phyloP scores from a whole-genome alignment of 2,329 filamentous ascomycete species.

The Chrysoporthe puriensis region DNA sequence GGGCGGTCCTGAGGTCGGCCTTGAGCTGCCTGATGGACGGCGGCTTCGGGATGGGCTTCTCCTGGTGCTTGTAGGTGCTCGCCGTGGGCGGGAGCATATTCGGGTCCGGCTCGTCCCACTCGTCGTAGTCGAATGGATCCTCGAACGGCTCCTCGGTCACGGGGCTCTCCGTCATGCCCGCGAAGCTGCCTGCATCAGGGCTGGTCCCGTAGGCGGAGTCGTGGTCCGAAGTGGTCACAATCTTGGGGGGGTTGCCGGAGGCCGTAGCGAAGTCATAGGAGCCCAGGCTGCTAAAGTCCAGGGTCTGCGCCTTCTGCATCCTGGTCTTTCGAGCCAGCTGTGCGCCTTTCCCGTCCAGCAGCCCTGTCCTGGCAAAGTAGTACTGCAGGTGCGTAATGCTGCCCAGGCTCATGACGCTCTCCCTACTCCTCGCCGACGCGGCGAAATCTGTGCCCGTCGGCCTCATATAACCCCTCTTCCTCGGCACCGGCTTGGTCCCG shows the following conservation, averaged over 20 bases:
- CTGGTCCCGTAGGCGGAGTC: constrained; percentile 66
- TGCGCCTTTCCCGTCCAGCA: constrained; percentile 91
- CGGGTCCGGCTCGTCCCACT: constrained; percentile 67
- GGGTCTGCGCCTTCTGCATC: constrained; percentile 55
- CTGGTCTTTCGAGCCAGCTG: constrained; percentile 75
- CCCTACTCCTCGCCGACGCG: constrained; percentile 83
- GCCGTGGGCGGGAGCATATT: constrained; percentile 93
- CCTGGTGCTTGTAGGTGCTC: constrained; percentile 89
- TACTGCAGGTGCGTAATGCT: constrained; percentile 98
- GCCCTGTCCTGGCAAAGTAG: constrained; percentile 93
- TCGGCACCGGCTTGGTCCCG: constrained; percentile 40
- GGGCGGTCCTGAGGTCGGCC: constrained; percentile 63
- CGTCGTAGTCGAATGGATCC: constrained; percentile 57
- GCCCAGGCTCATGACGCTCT: constrained; percentile 94
- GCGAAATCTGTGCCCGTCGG: constrained; percentile 89
- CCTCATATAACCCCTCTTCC: constrained; percentile 82
- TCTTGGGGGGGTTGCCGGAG: constrained; percentile 38
- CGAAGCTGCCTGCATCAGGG: constrained; percentile 53
- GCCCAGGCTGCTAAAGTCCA: constrained; percentile 62
- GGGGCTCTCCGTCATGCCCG: constrained; percentile 38
- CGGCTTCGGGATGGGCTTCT: constrained; percentile 79
- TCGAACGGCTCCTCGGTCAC: constrained; percentile 49
- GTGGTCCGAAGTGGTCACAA: constrained; percentile 50
- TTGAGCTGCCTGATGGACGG: constrained; percentile 83
- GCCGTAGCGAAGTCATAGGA: constrained; percentile 42